Evolutionary conservation across 768 basidiomycete species (phyloP).

Genomic region (Kwoniella pini): DNA sequence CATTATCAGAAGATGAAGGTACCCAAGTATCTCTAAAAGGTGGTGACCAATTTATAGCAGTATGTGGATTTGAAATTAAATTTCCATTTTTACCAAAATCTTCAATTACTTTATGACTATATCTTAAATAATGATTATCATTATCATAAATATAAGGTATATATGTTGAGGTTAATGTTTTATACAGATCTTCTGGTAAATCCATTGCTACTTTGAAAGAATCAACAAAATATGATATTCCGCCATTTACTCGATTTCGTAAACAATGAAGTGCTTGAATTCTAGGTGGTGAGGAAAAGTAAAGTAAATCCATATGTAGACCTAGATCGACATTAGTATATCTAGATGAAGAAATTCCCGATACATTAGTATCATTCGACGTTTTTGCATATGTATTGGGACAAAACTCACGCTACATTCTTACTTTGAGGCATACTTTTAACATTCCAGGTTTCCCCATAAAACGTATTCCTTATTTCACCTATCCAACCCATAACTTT

Average conservation of each 20-base stretch:
- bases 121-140: conserved; percentile 77
- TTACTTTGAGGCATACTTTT: conserved; percentile 69
- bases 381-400: no score
- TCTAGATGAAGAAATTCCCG: not conserved
- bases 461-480: conserved; percentile 80
- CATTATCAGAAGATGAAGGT: conserved; percentile 54
- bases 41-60: conserved; percentile 82
- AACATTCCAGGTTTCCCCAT: conserved; percentile 87
- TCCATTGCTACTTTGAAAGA: conserved; percentile 65
- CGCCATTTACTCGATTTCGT: conserved; percentile 78
- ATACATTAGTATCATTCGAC: not conserved
- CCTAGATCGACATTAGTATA: conserved; percentile 89
- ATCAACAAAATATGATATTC: conserved; percentile 84
- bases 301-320: conserved; percentile 87
- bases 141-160: conserved; percentile 92
- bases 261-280: conserved; percentile 92
- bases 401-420: conserved; percentile 69
- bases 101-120: conserved; percentile 64
- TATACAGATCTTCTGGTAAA: conserved; percentile 64
- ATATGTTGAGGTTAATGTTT: conserved; percentile 63
- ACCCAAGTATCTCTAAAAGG: conserved; percentile 74
- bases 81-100: not conserved
- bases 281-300: conserved; percentile 85
- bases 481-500: conserved; percentile 70
- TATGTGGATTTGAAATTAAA: conserved; percentile 56